phyloP scores from a whole-genome alignment of 2,329 filamentous ascomycete species.

The Emergomyces africanus region DNA sequence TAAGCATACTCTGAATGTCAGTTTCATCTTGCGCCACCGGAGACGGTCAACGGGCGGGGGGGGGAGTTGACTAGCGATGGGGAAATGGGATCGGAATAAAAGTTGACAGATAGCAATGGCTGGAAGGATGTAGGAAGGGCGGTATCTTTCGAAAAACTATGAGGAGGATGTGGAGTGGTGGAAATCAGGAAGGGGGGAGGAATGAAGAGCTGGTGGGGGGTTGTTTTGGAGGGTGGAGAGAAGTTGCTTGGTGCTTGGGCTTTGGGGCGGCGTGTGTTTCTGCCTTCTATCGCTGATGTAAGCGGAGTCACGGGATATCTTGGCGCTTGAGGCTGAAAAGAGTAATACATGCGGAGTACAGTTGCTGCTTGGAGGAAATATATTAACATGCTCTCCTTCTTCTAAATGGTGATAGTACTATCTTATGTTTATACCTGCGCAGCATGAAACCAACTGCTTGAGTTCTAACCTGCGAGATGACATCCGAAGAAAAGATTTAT shows the following conservation, averaged over 20 bases:
- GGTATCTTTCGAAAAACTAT: background rate
- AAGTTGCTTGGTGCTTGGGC: background rate
- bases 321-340: no score
- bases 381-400: no score
- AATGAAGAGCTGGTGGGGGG: background rate
- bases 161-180: background rate
- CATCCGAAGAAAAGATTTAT: no score
- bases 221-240: background rate
- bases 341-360: no score
- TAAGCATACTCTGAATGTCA: slow-evolving; percentile 12
- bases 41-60: background rate
- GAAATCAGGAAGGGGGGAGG: background rate
- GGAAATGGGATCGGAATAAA: background rate
- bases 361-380: no score
- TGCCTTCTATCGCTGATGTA: background rate
- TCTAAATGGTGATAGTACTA: no score
- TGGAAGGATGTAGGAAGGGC: background rate
- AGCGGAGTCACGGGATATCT: background rate
- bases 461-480: no score
- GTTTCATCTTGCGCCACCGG: slow-evolving; percentile 10
- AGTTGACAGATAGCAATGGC: background rate
- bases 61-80: background rate
- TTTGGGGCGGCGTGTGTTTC: background rate
- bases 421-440: no score
- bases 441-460: no score